Percentiles rank a stretch among this genome's conserved stretches.
phyloP scores from a whole-genome alignment of 768 basidiomycete genomes.

The Sarcodon aspratus region DNA sequence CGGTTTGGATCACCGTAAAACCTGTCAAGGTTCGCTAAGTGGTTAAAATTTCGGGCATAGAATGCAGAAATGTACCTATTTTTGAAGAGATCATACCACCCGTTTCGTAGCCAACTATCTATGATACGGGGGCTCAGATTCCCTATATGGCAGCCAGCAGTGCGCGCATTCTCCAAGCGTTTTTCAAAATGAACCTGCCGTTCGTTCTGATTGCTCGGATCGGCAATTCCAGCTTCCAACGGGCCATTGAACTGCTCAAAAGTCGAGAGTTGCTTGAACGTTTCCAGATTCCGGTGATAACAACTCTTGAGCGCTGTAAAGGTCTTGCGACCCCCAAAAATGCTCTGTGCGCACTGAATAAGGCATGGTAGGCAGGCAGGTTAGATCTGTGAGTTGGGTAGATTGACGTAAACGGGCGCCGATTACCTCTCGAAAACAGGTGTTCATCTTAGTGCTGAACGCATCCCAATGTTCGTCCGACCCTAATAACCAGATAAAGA shows the following conservation, averaged over 20 bases:
- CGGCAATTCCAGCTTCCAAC: constrained; percentile 1
- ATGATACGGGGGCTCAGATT: constrained; percentile 64
- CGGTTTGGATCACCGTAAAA: not conserved
- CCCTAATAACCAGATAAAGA: constrained; percentile 73
- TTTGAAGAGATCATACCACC: constrained; percentile 71
- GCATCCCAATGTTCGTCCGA: constrained; percentile 74
- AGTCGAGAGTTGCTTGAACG: constrained; percentile 74
- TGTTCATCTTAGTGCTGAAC: constrained; percentile 72
- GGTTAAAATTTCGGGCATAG: not conserved
- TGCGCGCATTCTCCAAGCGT: constrained; percentile 54
- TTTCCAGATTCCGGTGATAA: constrained; percentile 76
- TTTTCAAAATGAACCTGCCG: constrained; percentile 63
- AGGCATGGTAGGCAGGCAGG: not conserved
- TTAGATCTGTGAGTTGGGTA: not conserved
- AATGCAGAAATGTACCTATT: constrained; percentile 30
- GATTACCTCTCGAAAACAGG: constrained; percentile 63
- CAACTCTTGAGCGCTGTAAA: constrained; percentile 80
- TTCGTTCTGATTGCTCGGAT: constrained; percentile 42
- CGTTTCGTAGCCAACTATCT: constrained; percentile 69
- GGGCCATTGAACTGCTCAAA: constrained; percentile 39
- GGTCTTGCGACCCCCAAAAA: constrained; percentile 69
- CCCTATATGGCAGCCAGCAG: constrained; percentile 57
- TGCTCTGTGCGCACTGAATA: constrained; percentile 52
- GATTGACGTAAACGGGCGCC: not conserved
- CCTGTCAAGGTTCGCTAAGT: not conserved